phyloP scores from a whole-genome alignment of 2,329 filamentous ascomycete genomes.

The Fusarium sp. region DNA sequence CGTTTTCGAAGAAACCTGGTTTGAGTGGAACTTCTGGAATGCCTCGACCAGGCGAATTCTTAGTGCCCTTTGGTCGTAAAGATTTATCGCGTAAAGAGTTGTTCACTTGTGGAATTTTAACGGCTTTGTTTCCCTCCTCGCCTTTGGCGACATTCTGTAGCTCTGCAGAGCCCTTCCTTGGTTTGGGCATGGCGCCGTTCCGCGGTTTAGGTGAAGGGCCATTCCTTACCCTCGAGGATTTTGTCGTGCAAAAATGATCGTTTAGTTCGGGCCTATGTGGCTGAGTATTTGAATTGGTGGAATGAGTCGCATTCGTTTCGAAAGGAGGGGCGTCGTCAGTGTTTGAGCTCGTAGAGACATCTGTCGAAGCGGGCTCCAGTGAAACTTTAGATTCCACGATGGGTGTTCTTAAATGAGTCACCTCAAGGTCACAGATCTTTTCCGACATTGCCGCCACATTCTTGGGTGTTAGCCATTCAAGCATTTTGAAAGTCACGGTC shows the following conservation, averaged over 20 bases:
- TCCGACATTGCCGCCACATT: slow-evolving; percentile 64
- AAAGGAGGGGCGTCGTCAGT: background rate
- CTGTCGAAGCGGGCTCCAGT: background rate
- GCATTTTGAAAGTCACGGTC: slow-evolving; percentile 75
- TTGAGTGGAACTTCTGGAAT: slow-evolving; percentile 54
- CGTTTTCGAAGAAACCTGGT: slow-evolving; percentile 56
- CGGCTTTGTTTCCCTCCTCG: slow-evolving; percentile 50
- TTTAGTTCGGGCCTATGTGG: slow-evolving; percentile 3
- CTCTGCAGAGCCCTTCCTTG: slow-evolving; percentile 51
- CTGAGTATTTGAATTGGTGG: background rate
- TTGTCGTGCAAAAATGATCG: slow-evolving; percentile 12
- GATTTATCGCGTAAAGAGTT: slow-evolving; percentile 54
- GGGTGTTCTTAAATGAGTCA: background rate
- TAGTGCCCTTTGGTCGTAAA: slow-evolving; percentile 48
- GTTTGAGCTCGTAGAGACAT: slow-evolving; percentile 1
- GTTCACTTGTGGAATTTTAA: slow-evolving; percentile 49
- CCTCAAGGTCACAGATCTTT: slow-evolving; percentile 46
- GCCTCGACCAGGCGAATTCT: slow-evolving; percentile 44
- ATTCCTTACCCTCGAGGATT: slow-evolving; percentile 22
- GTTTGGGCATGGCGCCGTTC: slow-evolving; percentile 44
- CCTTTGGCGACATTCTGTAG: slow-evolving; percentile 43
- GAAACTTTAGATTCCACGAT: background rate
- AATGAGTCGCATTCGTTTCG: background rate
- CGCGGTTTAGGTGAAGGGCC: slow-evolving; percentile 23
- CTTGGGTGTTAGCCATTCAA: slow-evolving; percentile 76